Conservation (phyloP, 2,329 filamentous ascomycete species). For the Aspergillus sp. region DNA sequence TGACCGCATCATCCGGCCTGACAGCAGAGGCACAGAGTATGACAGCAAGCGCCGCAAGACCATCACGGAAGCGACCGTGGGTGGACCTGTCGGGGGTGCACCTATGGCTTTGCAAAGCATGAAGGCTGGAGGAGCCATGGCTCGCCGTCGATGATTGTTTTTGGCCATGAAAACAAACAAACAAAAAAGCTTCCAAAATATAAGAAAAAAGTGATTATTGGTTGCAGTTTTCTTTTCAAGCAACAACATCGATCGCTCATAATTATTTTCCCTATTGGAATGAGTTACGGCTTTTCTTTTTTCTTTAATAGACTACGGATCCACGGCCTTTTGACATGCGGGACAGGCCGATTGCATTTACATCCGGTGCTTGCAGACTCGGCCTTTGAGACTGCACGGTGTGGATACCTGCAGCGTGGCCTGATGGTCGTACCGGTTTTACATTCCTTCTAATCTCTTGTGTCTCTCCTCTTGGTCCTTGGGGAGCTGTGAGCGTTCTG, state of each 20-base stretch:
- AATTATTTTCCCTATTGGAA: not conserved
- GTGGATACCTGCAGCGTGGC: not conserved
- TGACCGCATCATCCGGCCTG: constrained; percentile 62
- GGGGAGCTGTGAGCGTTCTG: not conserved
- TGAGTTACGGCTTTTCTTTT: not conserved
- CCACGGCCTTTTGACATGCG: not conserved
- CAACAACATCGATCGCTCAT: not conserved
- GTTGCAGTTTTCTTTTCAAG: constrained; percentile 8
- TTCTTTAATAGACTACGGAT: not conserved
- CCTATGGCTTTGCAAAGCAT: constrained; percentile 38
- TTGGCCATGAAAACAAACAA: constrained; percentile 1
- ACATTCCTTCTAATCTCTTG: constrained; percentile 7
- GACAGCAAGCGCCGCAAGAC: constrained; percentile 76
- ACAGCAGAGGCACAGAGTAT: constrained; percentile 56
- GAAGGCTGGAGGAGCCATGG: constrained; percentile 38
- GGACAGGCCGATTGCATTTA: constrained; percentile 6
- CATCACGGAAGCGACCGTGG: constrained; percentile 55
- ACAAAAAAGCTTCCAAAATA: constrained; percentile 3
- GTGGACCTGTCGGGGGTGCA: constrained; percentile 39
- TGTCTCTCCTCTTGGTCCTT: not conserved
- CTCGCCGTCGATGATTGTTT: constrained; percentile 31
- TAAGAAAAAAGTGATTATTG: constrained; percentile 7
- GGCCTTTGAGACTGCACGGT: not conserved
- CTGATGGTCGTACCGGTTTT: not conserved
- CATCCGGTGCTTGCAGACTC: not conserved